Percentiles rank a stretch among this genome's conserved stretches.
These are phyloP conservation scores for Lactarius evosmus DNA, from an alignment of 768 basidiomycete genomes.

Conservation along the genomic window DNA sequence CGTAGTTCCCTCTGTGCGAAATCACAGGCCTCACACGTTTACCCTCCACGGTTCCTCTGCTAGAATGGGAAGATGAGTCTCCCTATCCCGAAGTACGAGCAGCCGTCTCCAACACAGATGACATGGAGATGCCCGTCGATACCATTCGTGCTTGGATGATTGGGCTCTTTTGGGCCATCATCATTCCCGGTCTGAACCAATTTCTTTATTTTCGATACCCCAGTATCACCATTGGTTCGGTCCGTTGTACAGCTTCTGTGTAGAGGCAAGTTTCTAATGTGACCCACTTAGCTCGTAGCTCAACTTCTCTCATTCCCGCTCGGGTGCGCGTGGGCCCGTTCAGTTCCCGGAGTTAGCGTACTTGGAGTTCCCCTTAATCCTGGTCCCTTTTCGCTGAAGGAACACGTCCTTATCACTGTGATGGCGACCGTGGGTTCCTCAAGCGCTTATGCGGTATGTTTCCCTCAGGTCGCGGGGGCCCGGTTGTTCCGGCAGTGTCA, in stretches of 20 bases:
- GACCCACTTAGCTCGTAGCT: slow-evolving; percentile 50
- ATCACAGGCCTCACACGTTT: background rate
- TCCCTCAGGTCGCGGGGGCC: slow-evolving; percentile 11
- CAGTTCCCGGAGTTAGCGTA: slow-evolving; percentile 52
- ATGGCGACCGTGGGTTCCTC: slow-evolving; percentile 42
- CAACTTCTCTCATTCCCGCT: slow-evolving; percentile 70
- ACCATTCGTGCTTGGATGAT: slow-evolving; percentile 71
- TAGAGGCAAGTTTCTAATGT: slow-evolving; percentile 2
- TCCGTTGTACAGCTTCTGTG: slow-evolving; percentile 19
- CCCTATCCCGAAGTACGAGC: slow-evolving; percentile 83
- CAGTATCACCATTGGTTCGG: slow-evolving; percentile 31
- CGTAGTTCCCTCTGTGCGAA: background rate
- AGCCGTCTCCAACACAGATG: slow-evolving; percentile 71
- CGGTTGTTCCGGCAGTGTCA: slow-evolving; percentile 2
- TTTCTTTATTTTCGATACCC: slow-evolving; percentile 56
- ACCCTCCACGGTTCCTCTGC: background rate
- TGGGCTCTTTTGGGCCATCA: slow-evolving; percentile 65
- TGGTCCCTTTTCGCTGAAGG: slow-evolving; percentile 71
- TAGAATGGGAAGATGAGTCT: slow-evolving; percentile 59
- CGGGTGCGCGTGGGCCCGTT: slow-evolving; percentile 53
- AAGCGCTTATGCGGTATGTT: slow-evolving; percentile 43
- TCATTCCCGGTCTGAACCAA: slow-evolving; percentile 66
- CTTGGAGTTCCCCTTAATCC: slow-evolving; percentile 67
- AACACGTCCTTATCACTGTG: slow-evolving; percentile 43
- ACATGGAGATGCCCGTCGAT: slow-evolving; percentile 55